Conservation (phyloP, 2,329 filamentous ascomycete genomes). For the Calonectria leucothoes region DNA sequence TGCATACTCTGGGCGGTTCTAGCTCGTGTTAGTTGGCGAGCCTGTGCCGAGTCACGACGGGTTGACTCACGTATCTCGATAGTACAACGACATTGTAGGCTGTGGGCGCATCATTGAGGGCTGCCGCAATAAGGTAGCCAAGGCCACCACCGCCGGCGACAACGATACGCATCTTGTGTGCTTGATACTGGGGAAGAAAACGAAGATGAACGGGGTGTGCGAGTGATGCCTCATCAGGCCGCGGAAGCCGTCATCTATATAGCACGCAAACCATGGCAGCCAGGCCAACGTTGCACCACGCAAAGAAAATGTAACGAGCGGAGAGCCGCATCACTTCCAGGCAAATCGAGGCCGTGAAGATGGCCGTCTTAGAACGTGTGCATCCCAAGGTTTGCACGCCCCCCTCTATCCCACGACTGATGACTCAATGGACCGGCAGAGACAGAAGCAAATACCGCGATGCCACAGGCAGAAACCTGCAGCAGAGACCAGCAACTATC, state of each 20-base stretch:
- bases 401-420: conserved; percentile 8
- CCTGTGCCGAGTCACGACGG: not conserved
- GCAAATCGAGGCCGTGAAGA: conserved; percentile 19
- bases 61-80: conserved; percentile 60
- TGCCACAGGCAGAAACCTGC: conserved; percentile 39
- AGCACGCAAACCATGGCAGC: conserved; percentile 17
- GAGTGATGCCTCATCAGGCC: conserved; percentile 28
- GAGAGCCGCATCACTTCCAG: conserved; percentile 32
- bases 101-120: conserved; percentile 67
- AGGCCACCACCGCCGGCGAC: conserved; percentile 60
- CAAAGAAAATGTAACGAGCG: conserved; percentile 16
- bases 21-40: conserved; percentile 31
- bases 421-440: conserved; percentile 29
- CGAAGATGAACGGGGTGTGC: conserved; percentile 1
- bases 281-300: conserved; percentile 16
- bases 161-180: conserved; percentile 61
- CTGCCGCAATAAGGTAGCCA: conserved; percentile 59
- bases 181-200: not conserved
- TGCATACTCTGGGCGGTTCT: conserved; percentile 67
- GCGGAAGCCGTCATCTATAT: conserved; percentile 35
- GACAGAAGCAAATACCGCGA: conserved; percentile 25
- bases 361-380: conserved; percentile 8
- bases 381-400: conserved; percentile 21
- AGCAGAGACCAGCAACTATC: conserved; percentile 25
- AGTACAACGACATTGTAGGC: conserved; percentile 78